Base-by-base conservation (phyloP, 345 rosid genomes). In the Lagerstroemia speciosa region DNA sequence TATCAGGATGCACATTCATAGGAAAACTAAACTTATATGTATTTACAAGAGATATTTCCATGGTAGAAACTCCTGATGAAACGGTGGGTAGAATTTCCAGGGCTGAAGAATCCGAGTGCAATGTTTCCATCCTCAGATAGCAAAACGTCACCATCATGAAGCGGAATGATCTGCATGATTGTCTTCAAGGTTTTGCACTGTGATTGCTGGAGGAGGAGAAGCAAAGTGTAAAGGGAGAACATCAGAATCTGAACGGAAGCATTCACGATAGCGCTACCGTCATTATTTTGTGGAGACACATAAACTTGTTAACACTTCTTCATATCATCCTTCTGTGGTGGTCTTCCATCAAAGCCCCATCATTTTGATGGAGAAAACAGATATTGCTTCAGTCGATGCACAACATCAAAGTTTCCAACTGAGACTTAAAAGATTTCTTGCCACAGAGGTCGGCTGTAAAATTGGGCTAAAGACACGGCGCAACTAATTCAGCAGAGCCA, bases 61-160 rank as follows among this genome's bases (percentile, higher is more conserved):
- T 45, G n/a, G n/a, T 3, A 38, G 10, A 10, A 38, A 38, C 72
- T 62, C 17, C 79, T 78, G 3, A 77, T 66, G 43, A 77, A 77
- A 30, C 58, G 65, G 31, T 64, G 66, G 53, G 10, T 67, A 26
- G 75, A 67, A 34, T 34, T 67, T 10, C 19, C 58, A 52, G 5
- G 26, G 26, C 3, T 20, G 58, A 20, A 8, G 15, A 8, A 52
- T 52, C 58, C 58, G 19, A 10, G 2, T 6, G 6, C 8, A 52
- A n/a, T 19, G 9, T 20, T 52, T 52, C 15, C 58, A 19, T 4
- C 10, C 5, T 38, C 26, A 2, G 15, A 52, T 4, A 52, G 58
- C 58, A 52, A 52, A 14, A 60, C 46, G 46, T 70, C 66, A 14
- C 41, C 53, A 17, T 67, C 78, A n/a, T 6, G 41, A 33, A 53